Evolutionary conservation across 2,329 filamentous ascomycete species (phyloP).

Genomic region (Bipolaris oryzae): DNA sequence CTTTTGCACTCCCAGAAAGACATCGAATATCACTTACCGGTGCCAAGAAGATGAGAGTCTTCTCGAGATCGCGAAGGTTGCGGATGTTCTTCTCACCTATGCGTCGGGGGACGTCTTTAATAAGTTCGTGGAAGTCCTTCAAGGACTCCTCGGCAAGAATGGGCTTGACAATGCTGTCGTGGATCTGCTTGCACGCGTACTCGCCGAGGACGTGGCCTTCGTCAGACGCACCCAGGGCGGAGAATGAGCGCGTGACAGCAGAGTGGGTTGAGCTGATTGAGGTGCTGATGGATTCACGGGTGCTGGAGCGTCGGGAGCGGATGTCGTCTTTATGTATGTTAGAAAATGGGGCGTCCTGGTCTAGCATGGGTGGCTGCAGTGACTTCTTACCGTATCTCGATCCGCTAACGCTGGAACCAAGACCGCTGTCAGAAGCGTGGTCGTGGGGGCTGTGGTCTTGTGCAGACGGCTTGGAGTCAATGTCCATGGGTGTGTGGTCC

Average conservation of each 20-base stretch:
- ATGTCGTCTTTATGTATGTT: slow-evolving; percentile 46
- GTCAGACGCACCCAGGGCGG: slow-evolving; percentile 43
- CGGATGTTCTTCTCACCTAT: slow-evolving; percentile 85
- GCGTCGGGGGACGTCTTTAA: slow-evolving; percentile 77
- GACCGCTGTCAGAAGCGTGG: slow-evolving; percentile 83
- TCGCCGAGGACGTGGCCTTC: slow-evolving; percentile 67
- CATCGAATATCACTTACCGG: slow-evolving; percentile 78
- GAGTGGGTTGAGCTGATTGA: slow-evolving; percentile 46
- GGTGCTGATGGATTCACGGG: slow-evolving; percentile 46
- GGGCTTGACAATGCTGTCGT: slow-evolving; percentile 76
- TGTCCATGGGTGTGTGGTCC: slow-evolving; percentile 46
- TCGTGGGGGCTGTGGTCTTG: slow-evolving; percentile 57
- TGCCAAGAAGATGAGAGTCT: slow-evolving; percentile 87
- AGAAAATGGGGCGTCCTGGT: slow-evolving; percentile 29
- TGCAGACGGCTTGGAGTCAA: slow-evolving; percentile 50
- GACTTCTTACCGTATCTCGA: slow-evolving; percentile 50
- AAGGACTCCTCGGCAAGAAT: slow-evolving; percentile 74
- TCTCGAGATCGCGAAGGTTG: slow-evolving; percentile 91
- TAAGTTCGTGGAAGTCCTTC: slow-evolving; percentile 79
- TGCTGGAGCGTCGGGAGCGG: slow-evolving; percentile 35
- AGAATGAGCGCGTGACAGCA: slow-evolving; percentile 54
- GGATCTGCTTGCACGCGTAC: slow-evolving; percentile 76
- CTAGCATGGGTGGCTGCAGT: slow-evolving; percentile 24
- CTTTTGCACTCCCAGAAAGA: slow-evolving; percentile 66
- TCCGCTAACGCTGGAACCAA: slow-evolving; percentile 80